Conservation (phyloP, 192 early-diverging fungal genomes). For the Entomortierella beljakovae region DNA sequence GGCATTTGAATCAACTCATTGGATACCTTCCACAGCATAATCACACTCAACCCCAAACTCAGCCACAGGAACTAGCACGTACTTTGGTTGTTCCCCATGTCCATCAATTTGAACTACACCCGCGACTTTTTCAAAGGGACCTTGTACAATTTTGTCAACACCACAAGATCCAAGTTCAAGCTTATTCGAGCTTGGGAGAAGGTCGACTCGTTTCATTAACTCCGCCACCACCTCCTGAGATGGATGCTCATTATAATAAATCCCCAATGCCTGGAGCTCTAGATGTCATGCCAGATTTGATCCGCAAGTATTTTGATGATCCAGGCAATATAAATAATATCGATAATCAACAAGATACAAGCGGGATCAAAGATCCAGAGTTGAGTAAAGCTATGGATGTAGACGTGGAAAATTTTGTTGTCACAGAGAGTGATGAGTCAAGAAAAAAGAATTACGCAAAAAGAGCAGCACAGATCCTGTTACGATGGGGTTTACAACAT, state of each 20-base stretch:
- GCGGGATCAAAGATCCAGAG: slow-evolving; percentile 11
- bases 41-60: slow-evolving; percentile 17
- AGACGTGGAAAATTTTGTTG: not conserved
- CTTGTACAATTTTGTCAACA: slow-evolving; percentile 66
- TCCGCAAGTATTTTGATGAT: slow-evolving; percentile 45
- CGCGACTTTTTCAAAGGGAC: slow-evolving; percentile 66
- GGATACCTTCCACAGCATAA: slow-evolving; percentile 29
- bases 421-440: slow-evolving; percentile 9
- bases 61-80: slow-evolving; percentile 9
- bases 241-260: slow-evolving; percentile 24
- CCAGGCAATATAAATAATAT: not conserved
- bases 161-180: slow-evolving; percentile 70
- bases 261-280: slow-evolving; percentile 25
- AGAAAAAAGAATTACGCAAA: slow-evolving; percentile 27
- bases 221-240: slow-evolving; percentile 18
- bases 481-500: slow-evolving; percentile 77
- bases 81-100: slow-evolving; percentile 72
- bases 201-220: slow-evolving; percentile 52
- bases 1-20: slow-evolving; percentile 69
- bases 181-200: slow-evolving; percentile 81
- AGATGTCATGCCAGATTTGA: slow-evolving; percentile 45
- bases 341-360: not conserved
- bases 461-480: slow-evolving; percentile 62
- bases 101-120: slow-evolving; percentile 80
- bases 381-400: not conserved